A percentile compares a stretch with the other conserved stretches of the same genome.
Conservation (phyloP, 306 rosid genomes). For the peach (Prunus persica) region Prunus_persica_NCBIv2 NC_034009.1:7520501-7521000, state of each 20-base stretch:
- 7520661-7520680: not conserved
- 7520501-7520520: conserved; percentile 13
- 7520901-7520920: conserved; percentile 41
- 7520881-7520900: conserved; percentile 13
- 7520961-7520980: conserved; percentile 31
- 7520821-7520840: conserved; percentile 1
- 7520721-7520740: conserved; percentile 36
- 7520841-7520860: conserved; percentile 25
- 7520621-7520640: conserved; percentile 1
- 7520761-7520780: conserved; percentile 4
- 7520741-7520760: not conserved
- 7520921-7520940: not conserved
- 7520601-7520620: conserved; percentile 19
- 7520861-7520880: not conserved
- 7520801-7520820: not conserved
- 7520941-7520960: conserved; percentile 30
- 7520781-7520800: not conserved
- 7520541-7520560: conserved; percentile 15
- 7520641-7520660: not conserved
- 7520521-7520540: conserved; percentile 33
- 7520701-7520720: conserved; percentile 27
- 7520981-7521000: conserved; percentile 21
- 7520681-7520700: conserved; percentile 10
- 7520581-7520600: conserved; percentile 14
- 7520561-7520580: conserved; percentile 30